Conservation (phyloP, 2,329 filamentous ascomycete genomes). For the Leptodontidium sp. region DNA sequence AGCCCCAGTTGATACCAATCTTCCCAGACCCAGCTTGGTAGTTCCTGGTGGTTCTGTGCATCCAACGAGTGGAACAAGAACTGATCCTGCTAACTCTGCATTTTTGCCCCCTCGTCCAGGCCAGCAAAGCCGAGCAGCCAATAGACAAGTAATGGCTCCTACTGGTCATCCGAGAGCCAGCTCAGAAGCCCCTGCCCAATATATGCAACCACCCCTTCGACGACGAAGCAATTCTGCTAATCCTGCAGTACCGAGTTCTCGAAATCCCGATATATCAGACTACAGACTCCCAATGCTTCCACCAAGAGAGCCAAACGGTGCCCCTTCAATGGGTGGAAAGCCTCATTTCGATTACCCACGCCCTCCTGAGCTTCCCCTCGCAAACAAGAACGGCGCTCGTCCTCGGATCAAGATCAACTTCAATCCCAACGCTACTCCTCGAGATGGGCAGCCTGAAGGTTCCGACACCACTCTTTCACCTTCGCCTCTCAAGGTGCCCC, state of each 20-base stretch:
- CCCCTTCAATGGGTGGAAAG: neutral
- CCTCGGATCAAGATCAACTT: neutral
- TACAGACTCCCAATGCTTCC: neutral
- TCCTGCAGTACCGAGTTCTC: neutral
- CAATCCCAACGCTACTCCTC: neutral
- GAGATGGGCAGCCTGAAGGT: neutral
- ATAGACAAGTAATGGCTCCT: too few species aligned
- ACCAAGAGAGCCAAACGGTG: neutral
- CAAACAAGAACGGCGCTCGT: neutral
- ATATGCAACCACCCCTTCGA: neutral
- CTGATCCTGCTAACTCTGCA: neutral
- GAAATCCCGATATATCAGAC: neutral
- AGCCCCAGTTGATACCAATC: neutral
- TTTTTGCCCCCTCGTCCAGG: neutral
- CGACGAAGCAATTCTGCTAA: neutral
- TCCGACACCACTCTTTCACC: conserved; percentile 5
- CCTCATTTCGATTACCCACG: neutral
- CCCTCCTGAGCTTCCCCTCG: neutral
- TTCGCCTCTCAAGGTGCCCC: conserved; percentile 1
- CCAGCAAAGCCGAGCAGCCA: neutral
- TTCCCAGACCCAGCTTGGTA: neutral
- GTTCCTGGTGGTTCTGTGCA: neutral
- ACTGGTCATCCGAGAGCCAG: neutral
- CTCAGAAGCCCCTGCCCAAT: neutral
- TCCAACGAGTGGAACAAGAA: neutral